Evolutionary conservation across 257 asterid genomes (phyloP).

Genomic region (Petunia axillaris): DNA sequence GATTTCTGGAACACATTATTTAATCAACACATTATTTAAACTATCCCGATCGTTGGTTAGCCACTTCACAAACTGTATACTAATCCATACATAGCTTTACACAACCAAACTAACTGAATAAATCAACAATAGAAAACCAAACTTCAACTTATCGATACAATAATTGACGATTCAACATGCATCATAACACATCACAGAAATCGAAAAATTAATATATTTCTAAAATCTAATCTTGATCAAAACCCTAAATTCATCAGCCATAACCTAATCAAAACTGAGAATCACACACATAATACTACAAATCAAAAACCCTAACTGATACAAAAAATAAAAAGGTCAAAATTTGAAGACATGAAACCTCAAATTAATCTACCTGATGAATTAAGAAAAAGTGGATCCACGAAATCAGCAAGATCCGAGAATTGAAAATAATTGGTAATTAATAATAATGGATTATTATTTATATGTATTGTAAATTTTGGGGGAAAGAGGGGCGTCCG

Average conservation of each 20-base stretch:
- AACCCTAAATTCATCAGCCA: slow-evolving; percentile 16
- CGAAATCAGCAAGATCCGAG: background rate
- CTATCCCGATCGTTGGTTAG: background rate
- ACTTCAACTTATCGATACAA: background rate
- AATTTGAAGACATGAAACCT: background rate
- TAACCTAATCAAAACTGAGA: background rate
- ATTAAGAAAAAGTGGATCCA: slow-evolving; percentile 11
- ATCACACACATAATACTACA: background rate
- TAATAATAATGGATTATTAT: background rate
- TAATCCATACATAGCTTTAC: background rate
- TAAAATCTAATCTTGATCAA: no score
- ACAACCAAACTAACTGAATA: background rate
- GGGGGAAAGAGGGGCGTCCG: background rate
- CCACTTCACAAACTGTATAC: no score
- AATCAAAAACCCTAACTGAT: background rate
- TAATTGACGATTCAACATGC: background rate
- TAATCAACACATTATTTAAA: background rate
- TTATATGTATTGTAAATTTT: background rate
- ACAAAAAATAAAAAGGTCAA: no score
- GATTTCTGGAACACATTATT: background rate
- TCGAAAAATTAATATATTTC: background rate
- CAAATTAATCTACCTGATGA: slow-evolving; percentile 16
- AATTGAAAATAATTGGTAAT: background rate
- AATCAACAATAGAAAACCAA: background rate
- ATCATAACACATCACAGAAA: background rate